Conservation (phyloP, 352 stramenopile species). For the Peronospora farinosa region DNA sequence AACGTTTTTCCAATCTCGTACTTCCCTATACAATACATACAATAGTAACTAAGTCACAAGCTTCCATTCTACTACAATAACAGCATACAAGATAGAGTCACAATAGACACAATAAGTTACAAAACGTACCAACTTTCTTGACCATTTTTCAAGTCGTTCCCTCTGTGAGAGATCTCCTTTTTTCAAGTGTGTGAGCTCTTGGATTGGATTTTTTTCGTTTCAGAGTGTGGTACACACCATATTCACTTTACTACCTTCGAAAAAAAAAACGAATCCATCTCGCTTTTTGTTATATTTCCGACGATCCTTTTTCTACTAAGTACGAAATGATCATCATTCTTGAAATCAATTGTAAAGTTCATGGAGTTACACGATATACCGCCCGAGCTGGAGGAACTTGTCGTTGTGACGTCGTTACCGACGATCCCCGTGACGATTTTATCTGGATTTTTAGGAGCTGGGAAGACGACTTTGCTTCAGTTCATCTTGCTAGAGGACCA, state of each 20-base stretch:
- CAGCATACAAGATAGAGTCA: too few relatives aligned
- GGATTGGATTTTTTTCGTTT: constrained; percentile 19
- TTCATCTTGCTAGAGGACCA: constrained; percentile 91
- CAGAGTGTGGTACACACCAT: background rate
- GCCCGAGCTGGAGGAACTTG: too few relatives aligned
- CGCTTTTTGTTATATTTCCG: too few relatives aligned
- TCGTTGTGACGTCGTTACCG: background rate
- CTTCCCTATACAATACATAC: constrained; percentile 70
- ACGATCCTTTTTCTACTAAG: too few relatives aligned
- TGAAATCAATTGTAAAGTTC: too few relatives aligned
- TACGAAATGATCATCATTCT: too few relatives aligned
- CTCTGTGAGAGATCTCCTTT: background rate
- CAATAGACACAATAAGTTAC: background rate
- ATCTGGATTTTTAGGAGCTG: constrained; percentile 92
- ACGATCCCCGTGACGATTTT: constrained; percentile 91
- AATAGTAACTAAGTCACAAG: background rate
- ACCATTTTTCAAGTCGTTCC: constrained; percentile 24
- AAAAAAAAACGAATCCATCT: too few relatives aligned
- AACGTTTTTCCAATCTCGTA: constrained; percentile 96
- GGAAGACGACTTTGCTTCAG: constrained; percentile 98
- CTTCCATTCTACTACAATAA: too few relatives aligned
- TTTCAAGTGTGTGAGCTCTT: constrained; percentile 11
- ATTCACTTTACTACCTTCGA: too few relatives aligned
- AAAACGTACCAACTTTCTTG: constrained; percentile 51
- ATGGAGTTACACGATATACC: too few relatives aligned